Conservation (phyloP, 305 asterid species). For the Withania somnifera region DNA sequence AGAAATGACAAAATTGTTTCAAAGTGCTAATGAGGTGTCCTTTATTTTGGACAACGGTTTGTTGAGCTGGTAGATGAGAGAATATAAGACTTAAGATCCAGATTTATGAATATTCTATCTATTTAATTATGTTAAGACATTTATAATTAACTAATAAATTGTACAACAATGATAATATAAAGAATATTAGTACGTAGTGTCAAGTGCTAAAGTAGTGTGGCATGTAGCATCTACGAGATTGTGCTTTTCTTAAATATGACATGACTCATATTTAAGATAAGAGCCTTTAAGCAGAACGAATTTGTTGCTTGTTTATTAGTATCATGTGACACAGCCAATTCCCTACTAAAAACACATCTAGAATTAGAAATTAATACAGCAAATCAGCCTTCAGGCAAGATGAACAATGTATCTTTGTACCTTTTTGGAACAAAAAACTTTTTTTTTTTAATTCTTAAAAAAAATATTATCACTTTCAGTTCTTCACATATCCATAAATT, state of each 20-base stretch:
- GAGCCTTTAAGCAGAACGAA: too few relatives aligned
- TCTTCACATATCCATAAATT: neutral
- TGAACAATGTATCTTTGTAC: neutral
- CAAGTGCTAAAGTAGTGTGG: too few relatives aligned
- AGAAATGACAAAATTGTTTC: neutral
- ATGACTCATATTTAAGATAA: too few relatives aligned
- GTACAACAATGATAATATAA: too few relatives aligned
- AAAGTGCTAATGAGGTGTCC: neutral
- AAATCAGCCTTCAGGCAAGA: too few relatives aligned
- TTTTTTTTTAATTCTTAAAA: too few relatives aligned
- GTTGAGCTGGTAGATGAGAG: neutral
- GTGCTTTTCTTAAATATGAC: too few relatives aligned
- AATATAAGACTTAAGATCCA: neutral
- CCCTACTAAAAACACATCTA: neutral
- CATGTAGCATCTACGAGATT: too few relatives aligned
- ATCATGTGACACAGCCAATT: neutral
- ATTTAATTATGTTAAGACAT: neutral
- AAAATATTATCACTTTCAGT: neutral
- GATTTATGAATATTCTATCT: neutral
- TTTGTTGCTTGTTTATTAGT: neutral
- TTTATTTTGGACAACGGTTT: neutral
- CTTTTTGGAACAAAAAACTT: neutral
- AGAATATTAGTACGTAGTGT: too few relatives aligned
- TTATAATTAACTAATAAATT: too few relatives aligned
- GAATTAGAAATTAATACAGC: neutral